These are phyloP conservation scores for Talaromyces sp. DNA, from an alignment of 2,329 filamentous ascomycete species.

Conservation along the genomic window DNA sequence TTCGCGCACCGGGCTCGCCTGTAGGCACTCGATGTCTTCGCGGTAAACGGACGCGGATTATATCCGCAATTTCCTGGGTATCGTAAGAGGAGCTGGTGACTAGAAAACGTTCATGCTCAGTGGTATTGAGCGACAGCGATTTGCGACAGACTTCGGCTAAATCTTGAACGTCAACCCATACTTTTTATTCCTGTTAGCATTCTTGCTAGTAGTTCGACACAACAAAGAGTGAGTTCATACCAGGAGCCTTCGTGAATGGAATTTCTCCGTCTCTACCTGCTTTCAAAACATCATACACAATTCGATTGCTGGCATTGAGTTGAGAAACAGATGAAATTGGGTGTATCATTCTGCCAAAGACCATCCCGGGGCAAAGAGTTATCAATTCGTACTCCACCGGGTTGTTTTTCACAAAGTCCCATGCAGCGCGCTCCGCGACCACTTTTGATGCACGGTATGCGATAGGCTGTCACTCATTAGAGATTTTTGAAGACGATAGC, in stretches of 20 bases:
- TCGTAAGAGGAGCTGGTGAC: constrained; percentile 32
- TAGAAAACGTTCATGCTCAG: constrained; percentile 26
- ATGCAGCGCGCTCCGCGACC: constrained; percentile 29
- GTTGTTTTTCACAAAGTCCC: constrained; percentile 27
- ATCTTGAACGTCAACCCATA: constrained; percentile 29
- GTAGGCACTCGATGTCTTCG: constrained; percentile 20
- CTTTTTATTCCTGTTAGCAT: constrained; percentile 1
- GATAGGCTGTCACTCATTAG: constrained; percentile 17
- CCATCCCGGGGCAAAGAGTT: constrained; percentile 30
- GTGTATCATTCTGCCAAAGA: constrained; percentile 31
- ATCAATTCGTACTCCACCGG: constrained; percentile 19
- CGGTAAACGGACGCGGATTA: constrained; percentile 18
- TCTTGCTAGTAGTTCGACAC: too few species aligned
- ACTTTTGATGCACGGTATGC: constrained; percentile 31
- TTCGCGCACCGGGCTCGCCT: constrained; percentile 28
- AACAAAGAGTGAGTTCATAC: constrained; percentile 4
- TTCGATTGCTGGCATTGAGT: constrained; percentile 32
- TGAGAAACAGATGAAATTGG: constrained; percentile 20
- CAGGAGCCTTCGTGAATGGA: constrained; percentile 29
- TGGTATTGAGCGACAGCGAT: constrained; percentile 15
- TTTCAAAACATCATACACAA: constrained; percentile 33
- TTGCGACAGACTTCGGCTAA: constrained; percentile 20
- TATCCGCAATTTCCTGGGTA: constrained; percentile 34
- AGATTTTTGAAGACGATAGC: background rate
- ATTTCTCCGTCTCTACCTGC: constrained; percentile 23